These are phyloP conservation scores for Coprinopsis sp. DNA, from an alignment of 768 basidiomycete species.

Conservation along the genomic window DNA sequence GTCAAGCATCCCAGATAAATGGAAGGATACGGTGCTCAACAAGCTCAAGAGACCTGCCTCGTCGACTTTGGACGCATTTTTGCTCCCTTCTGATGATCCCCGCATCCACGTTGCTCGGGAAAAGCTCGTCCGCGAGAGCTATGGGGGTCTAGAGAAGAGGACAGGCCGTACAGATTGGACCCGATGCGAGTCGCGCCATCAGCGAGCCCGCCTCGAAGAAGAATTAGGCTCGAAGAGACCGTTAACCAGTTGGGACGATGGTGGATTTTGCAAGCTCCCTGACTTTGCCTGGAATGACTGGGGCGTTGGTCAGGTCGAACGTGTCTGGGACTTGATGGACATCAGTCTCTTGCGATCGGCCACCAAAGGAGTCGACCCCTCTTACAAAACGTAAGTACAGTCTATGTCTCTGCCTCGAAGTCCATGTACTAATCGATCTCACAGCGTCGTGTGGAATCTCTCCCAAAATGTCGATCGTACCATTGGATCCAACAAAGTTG, in stretches of 20 bases:
- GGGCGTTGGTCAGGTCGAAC: slow-evolving; percentile 88
- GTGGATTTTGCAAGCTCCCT: slow-evolving; percentile 78
- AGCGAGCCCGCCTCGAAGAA: slow-evolving; percentile 82
- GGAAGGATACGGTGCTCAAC: slow-evolving; percentile 56
- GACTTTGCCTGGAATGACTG: slow-evolving; percentile 95
- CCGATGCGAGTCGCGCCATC: slow-evolving; percentile 89
- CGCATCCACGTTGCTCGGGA: slow-evolving; percentile 87
- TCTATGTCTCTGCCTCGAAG: background rate
- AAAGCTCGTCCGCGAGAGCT: slow-evolving; percentile 70
- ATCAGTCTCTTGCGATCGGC: slow-evolving; percentile 83
- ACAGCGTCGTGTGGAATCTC: slow-evolving; percentile 88
- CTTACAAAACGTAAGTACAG: slow-evolving; percentile 75
- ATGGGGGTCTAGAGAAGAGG: slow-evolving; percentile 57
- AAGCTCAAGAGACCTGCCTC: slow-evolving; percentile 81
- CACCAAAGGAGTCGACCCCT: slow-evolving; percentile 74
- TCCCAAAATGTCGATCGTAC: slow-evolving; percentile 95
- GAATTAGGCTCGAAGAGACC: slow-evolving; percentile 77
- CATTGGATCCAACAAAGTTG: slow-evolving; percentile 72
- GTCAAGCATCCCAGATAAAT: slow-evolving; percentile 59
- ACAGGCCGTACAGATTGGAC: slow-evolving; percentile 85
- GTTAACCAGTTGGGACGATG: slow-evolving; percentile 91
- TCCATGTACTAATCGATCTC: slow-evolving; percentile 11
- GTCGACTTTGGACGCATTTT: slow-evolving; percentile 84
- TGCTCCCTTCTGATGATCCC: slow-evolving; percentile 87
- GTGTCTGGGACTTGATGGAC: slow-evolving; percentile 95